Base-by-base conservation (phyloP, 306 rosid genomes). In the Lithocarpus polystachyus region DNA sequence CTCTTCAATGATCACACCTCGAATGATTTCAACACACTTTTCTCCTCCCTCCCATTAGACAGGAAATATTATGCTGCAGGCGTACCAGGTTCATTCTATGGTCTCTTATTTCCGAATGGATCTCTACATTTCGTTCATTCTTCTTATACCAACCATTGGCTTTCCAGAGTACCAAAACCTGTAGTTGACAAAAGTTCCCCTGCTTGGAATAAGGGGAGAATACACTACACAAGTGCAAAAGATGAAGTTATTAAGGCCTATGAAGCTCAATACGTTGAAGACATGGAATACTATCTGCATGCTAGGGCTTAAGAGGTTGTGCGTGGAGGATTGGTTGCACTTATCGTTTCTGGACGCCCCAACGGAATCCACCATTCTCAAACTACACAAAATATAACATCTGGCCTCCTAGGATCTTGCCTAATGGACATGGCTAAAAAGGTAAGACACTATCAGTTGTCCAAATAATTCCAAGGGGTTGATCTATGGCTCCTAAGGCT, bases 11-110 rank as follows among this genome's bases (percentile, higher is more conserved):
- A 33, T 33, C 35, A 33, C 35, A 33, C 35, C 69, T 31, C 73
- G 22, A 87, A 82, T 56, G 86, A 87, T 59, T 87, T 84, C 84
- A 84, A 87, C 80, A 37, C 68, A 33, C 84, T 87, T 26, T 84
- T 79, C 72, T 61, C 20, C 6, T 79, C 75, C 20, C 71, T 82
- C 31, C 84, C 81, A 3, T 76, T 40, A 0, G 6, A 77, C 1
- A 29, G 60, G 12, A 11, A 19, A 19, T 87, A 84, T 20, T 70
- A 53, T 33, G 81, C 79, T 1, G 81, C 81, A 0, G 81, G 65
- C 0, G 84, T 80, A 4, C 82, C 84, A 0, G 88, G 88, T 2
- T 87, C 88, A 0, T 87, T 87, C 69, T 69, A 84, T 20, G 52
- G 62, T 19, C 71, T 80, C 31, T 3, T 87, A 6, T 84, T 84